Percentiles rank a stretch among this genome's conserved stretches.
These are phyloP conservation scores for Narthecium ossifragum DNA, from an alignment of 106 monocot species.

Conservation along the genomic window DNA sequence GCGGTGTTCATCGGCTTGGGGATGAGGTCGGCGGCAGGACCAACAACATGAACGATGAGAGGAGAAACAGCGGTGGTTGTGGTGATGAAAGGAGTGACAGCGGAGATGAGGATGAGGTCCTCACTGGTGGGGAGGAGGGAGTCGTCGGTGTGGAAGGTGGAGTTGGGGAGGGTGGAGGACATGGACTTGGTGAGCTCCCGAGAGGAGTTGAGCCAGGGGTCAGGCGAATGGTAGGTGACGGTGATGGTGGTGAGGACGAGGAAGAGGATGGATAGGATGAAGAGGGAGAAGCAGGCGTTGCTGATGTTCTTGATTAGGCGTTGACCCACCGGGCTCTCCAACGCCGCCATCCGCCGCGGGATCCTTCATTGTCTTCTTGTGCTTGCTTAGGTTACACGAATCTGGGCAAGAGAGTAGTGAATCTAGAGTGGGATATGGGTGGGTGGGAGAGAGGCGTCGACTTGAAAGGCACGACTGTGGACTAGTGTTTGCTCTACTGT, in stretches of 20 bases:
- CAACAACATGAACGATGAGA: not conserved
- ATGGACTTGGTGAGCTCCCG: constrained; percentile 54
- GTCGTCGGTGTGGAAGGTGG: constrained; percentile 83
- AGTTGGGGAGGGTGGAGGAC: constrained; percentile 61
- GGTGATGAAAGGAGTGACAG: not conserved
- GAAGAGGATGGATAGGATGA: constrained; percentile 64
- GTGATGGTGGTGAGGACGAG: constrained; percentile 94
- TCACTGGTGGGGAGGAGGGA: constrained; percentile 68
- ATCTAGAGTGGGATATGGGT: not conserved
- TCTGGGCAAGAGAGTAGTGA: not conserved
- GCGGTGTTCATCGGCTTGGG: no score
- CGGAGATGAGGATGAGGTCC: constrained; percentile 25
- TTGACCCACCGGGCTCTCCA: constrained; percentile 21
- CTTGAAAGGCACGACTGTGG: no score
- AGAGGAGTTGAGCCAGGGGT: constrained; percentile 89
- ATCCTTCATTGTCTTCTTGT: not conserved
- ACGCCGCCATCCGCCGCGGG: not conserved
- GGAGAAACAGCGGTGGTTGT: not conserved
- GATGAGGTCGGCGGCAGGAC: not conserved
- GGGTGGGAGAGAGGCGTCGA: not conserved
- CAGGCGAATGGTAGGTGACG: constrained; percentile 93
- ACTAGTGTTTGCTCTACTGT: no score
- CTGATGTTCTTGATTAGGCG: constrained; percentile 36
- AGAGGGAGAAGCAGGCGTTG: constrained; percentile 71
- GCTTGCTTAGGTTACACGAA: not conserved